Base-by-base conservation (phyloP, 768 basidiomycete species). In the Leccinum variicolor region DNA sequence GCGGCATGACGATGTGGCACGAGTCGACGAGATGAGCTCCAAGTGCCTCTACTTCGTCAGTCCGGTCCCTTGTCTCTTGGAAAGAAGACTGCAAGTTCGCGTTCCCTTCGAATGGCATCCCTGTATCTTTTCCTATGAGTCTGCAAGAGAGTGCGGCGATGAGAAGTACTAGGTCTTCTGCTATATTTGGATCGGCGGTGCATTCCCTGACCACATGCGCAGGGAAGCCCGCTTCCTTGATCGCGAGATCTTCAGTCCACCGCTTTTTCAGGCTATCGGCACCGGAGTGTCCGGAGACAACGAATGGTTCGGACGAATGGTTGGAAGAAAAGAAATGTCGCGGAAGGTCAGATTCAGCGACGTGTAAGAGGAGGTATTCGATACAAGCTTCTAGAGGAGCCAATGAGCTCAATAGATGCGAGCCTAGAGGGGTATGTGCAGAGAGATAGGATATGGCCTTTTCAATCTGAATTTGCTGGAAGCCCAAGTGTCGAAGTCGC, bases 331-430 rank as follows among this genome's bases (percentile, higher is more conserved):
- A 71, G 69, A 92, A 92, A 26, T 82, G 81, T 51, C 77, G 67
- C 0, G 95, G 95, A 5, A 97, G 80, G 64, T 96, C 94, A 56
- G 90, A 87, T 75, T 98, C 94, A 0, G 94, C 89, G 6, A 90
- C 68, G 64, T 91, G 84, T 21, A 96, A 78, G 47, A 96, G 79
- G 3, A 97, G 79, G 73, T 92, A 92, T 62, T 94, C 90, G 47
- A 94, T 86, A 52, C 85, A 84, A 0, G 92, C 90, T 67, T 93
- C 86, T 14, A 93, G 71, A 5, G 87, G 83, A 6, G 84, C 77
- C 3, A 85, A 70, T 6, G 82, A 76, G 7, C 69, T 72, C 33
- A 94, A 75, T 14, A 96, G 77, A 39, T 82, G 84, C 17, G 82
- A 77, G 6, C 84, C 76, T n/a, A 89, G 73, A 4, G 80, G 69